Base-by-base conservation (phyloP, 1,284 basidiomycete genomes). In the Marasmius tenuissimus region DNA sequence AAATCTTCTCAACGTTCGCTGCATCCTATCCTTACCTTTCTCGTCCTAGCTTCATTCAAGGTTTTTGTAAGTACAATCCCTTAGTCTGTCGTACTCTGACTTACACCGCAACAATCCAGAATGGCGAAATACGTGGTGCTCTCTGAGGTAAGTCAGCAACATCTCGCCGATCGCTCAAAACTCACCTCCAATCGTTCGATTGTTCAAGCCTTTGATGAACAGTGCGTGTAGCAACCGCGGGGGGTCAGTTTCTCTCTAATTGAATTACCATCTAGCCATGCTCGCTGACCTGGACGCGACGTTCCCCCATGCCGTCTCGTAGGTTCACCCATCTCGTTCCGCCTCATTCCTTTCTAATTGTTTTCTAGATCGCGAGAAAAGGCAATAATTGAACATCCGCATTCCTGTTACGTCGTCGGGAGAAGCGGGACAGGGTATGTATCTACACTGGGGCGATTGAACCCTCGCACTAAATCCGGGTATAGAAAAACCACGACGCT, bases 401-500 rank as follows among this genome's bases (percentile, higher is more conserved):
- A 76, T 0, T 89, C 88, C 0, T 89, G 86, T 62, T 89, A 86
- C 69, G 88, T 91, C 16, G 67, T 91, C 2, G 89, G 89, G 0
- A 77, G 89, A 40, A 90, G 88, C 66, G 89, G 89, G 2, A 91
- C 89, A 0, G 88, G 89, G 87, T 88, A 70, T n/a, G 75, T 58
- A 22, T 34, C 16, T 7, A 9, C 16, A 8, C 27, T 20, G 27
- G 5, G 51, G 16, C 6, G 11, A 4, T 27, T 57, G 4, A 22
- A 33, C 33, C n/a, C 63, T 3, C 0, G 53, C 16, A 0, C 16
- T n/a, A 39, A 7, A 12, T n/a, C 39, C 51, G 11, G 14, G 33
- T n/a, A 39, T 65, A 89, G 88, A 4, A 91, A 92, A 81, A 92
- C 88, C 0, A 90, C 88, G 0, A 89, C 87, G 0, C 88, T 91